Conservation (phyloP, 1,139 yeast species). For the Citeromyces hawaiiensis region DNA sequence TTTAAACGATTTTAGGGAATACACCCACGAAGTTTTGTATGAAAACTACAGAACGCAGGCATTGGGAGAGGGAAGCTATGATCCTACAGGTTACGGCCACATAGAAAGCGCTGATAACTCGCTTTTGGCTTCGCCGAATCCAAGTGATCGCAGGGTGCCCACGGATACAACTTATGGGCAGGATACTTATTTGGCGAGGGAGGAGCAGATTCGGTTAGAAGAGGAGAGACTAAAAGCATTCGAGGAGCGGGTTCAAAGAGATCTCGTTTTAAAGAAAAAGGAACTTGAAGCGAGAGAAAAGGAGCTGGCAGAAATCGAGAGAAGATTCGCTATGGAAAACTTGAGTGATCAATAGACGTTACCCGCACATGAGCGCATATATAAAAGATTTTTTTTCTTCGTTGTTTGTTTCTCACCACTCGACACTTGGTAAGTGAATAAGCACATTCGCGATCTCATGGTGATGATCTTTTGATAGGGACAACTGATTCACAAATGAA, state of each 20-base stretch:
- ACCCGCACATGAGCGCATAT: background rate
- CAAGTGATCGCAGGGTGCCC: conserved; percentile 1
- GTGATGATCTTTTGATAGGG: conserved; percentile 19
- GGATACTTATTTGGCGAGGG: conserved; percentile 49
- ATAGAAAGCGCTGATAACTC: background rate
- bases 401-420: background rate
- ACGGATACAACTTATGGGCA: conserved; percentile 2
- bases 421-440: background rate
- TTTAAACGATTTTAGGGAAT: conserved; percentile 82
- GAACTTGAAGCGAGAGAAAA: conserved; percentile 81
- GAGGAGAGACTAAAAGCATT: conserved; percentile 70
- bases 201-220: conserved; percentile 69
- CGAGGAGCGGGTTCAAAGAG: conserved; percentile 84
- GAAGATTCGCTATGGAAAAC: conserved; percentile 10
- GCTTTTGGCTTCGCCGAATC: background rate
- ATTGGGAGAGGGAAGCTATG: conserved; percentile 34
- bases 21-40: conserved; percentile 83
- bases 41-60: conserved; percentile 91
- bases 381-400: background rate
- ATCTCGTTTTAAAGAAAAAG: conserved; percentile 69
- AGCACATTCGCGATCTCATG: conserved; percentile 7
- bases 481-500: conserved; percentile 17
- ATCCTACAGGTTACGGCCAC: conserved; percentile 12
- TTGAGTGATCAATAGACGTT: background rate
- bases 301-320: conserved; percentile 39